Percentiles rank a stretch among this genome's conserved stretches.
Evolutionary conservation across 2,329 filamentous ascomycete species (phyloP).

Genomic region (Colletotrichum godetiae): DNA sequence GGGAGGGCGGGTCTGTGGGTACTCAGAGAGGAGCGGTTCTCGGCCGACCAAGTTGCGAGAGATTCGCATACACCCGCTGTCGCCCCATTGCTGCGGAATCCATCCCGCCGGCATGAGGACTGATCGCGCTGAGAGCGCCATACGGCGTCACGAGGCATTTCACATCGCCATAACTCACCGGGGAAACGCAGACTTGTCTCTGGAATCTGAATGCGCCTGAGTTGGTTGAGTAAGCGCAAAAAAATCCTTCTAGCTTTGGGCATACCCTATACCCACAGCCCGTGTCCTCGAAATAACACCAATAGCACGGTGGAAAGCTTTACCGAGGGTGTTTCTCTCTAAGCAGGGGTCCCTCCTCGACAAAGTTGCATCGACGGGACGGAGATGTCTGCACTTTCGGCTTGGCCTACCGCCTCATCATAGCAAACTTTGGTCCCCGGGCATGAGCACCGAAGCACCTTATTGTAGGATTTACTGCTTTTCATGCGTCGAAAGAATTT

Average conservation of each 20-base stretch:
- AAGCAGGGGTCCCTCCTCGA: constrained; percentile 4
- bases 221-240: neutral
- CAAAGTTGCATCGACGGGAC: constrained; percentile 19
- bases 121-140: neutral
- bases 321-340: constrained; percentile 13
- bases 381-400: constrained; percentile 18
- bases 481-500: neutral
- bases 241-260: neutral
- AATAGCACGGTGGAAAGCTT: constrained; percentile 18
- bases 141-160: neutral
- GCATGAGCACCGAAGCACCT: constrained; percentile 2
- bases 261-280: neutral
- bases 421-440: neutral
- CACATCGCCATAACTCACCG: too few species aligned
- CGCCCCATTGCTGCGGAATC: neutral
- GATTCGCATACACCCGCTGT: neutral
- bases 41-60: constrained; percentile 18
- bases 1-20: constrained; percentile 16
- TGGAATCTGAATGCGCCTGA: neutral
- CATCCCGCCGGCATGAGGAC: neutral
- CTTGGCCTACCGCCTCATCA: neutral
- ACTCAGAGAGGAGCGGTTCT: constrained; percentile 1
- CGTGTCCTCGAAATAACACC: neutral
- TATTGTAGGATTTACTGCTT: constrained; percentile 2
- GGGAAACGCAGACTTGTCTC: neutral